Percentiles rank a stretch among this genome's conserved stretches.
These are phyloP conservation scores for Kalmanozyma brasiliensis DNA, from an alignment of 1,284 basidiomycete genomes.

Conservation along the genomic window DNA sequence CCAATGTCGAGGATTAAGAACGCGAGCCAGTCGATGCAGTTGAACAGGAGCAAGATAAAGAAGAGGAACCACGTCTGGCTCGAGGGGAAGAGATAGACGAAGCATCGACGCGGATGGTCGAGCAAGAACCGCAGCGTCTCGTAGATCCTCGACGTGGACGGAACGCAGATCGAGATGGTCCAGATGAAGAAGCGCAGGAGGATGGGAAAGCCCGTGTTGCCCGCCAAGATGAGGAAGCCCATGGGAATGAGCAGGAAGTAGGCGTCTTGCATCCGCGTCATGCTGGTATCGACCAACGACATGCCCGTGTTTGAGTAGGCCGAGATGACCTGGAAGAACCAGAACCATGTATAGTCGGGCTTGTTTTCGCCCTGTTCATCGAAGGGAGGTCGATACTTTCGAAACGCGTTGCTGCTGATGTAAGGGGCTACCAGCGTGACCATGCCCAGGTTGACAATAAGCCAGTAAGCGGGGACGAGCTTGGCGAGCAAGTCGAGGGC, in stretches of 20 bases:
- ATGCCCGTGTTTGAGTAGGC: slow-evolving; percentile 89
- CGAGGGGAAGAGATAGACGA: slow-evolving; percentile 92
- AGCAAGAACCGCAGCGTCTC: slow-evolving; percentile 91
- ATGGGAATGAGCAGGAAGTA: slow-evolving; percentile 79
- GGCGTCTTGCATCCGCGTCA: slow-evolving; percentile 86
- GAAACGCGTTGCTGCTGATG: slow-evolving; percentile 49
- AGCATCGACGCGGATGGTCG: slow-evolving; percentile 93
- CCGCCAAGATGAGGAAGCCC: slow-evolving; percentile 80
- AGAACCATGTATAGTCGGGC: slow-evolving; percentile 75
- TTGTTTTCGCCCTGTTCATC: slow-evolving; percentile 54
- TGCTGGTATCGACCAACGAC: slow-evolving; percentile 87
- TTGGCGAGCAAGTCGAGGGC: slow-evolving; percentile 79
- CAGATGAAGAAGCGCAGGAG: slow-evolving; percentile 71
- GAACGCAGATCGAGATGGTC: slow-evolving; percentile 76
- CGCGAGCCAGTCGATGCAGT: slow-evolving; percentile 83
- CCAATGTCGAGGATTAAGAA: slow-evolving; percentile 90
- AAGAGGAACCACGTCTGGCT: slow-evolving; percentile 90
- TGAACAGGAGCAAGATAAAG: slow-evolving; percentile 76
- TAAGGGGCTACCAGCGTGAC: slow-evolving; percentile 62
- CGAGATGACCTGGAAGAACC: slow-evolving; percentile 85
- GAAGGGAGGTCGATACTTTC: slow-evolving; percentile 53
- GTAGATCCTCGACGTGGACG: slow-evolving; percentile 73
- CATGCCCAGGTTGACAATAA: slow-evolving; percentile 39
- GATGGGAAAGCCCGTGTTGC: slow-evolving; percentile 80
- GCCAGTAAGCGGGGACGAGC: slow-evolving; percentile 57